phyloP scores from a whole-genome alignment of 352 stramenopile species.

The Phytophthora pini region DNA sequence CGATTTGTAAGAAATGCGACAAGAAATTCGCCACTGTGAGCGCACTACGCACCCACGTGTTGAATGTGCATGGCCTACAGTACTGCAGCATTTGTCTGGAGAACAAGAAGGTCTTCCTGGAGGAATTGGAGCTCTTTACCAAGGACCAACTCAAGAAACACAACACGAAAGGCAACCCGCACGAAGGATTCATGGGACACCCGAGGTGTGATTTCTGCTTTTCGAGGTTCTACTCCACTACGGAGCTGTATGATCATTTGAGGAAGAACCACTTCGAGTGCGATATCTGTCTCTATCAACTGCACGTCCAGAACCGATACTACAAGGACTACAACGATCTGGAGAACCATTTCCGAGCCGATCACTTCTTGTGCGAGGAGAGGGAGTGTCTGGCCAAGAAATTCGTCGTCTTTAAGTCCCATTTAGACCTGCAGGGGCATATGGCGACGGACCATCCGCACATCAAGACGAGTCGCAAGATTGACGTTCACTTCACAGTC shows the following conservation, averaged over 20 bases:
- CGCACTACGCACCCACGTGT: conserved; percentile 77
- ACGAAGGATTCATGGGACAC: conserved; percentile 85
- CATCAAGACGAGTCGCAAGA: conserved; percentile 86
- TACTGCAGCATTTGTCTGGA: conserved; percentile 89
- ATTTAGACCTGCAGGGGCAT: conserved; percentile 89
- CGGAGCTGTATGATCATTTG: conserved; percentile 90
- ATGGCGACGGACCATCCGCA: conserved; percentile 83
- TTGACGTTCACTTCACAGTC: conserved; percentile 88
- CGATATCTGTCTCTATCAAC: conserved; percentile 85
- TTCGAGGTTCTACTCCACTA: conserved; percentile 85
- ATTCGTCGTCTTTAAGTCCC: conserved; percentile 91
- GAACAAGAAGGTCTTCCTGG: conserved; percentile 91
- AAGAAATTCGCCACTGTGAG: conserved; percentile 74
- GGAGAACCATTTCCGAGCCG: conserved; percentile 90
- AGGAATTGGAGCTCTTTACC: conserved; percentile 78
- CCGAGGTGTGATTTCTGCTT: conserved; percentile 92
- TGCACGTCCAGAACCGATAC: conserved; percentile 87
- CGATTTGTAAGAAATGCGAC: conserved; percentile 72
- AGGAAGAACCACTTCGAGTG: conserved; percentile 94
- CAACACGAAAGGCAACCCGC: conserved; percentile 68
- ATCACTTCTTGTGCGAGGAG: conserved; percentile 92
- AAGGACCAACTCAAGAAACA: conserved; percentile 85
- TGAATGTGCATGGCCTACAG: conserved; percentile 76
- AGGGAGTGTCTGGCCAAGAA: conserved; percentile 80
- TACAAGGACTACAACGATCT: conserved; percentile 94